A percentile compares a stretch with the other conserved stretches of the same genome.
Conservation (phyloP, 495 filamentous ascomycete species). For the Pseudomonodictys pantanalensis region DNA sequence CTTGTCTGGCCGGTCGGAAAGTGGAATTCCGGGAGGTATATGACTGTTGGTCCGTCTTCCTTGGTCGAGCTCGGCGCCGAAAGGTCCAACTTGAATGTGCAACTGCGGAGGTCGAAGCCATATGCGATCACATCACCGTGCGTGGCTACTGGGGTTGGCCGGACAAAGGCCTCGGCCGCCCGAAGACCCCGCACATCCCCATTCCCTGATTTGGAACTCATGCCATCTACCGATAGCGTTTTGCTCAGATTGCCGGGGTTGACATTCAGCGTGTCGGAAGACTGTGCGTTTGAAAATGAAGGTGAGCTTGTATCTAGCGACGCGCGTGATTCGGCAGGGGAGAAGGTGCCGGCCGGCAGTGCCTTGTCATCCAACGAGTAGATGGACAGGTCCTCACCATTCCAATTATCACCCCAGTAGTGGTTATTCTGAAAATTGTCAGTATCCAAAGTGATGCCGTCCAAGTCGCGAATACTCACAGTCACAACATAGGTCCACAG, state of each 20-base stretch:
- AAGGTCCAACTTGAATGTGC: constrained; percentile 40
- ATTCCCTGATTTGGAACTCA: constrained; percentile 40
- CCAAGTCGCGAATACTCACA: constrained; percentile 46
- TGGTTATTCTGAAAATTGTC: constrained; percentile 66
- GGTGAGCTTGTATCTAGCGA: constrained; percentile 54
- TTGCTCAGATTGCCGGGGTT: constrained; percentile 70
- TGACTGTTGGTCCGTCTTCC: constrained; percentile 68
- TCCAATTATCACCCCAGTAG: constrained; percentile 91
- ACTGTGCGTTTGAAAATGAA: constrained; percentile 56
- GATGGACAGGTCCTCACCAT: constrained; percentile 94
- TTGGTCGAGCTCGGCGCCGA: constrained; percentile 37
- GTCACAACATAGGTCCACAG: constrained; percentile 81
- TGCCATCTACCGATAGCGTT: constrained; percentile 53
- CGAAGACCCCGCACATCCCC: constrained; percentile 58
- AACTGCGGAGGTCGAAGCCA: constrained; percentile 62
- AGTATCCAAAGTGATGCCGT: constrained; percentile 15
- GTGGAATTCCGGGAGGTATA: constrained; percentile 90
- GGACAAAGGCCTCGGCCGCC: constrained; percentile 87
- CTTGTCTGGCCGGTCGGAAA: constrained; percentile 70
- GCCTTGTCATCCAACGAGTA: constrained; percentile 76
- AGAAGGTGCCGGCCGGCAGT: constrained; percentile 52
- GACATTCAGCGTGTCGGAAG: constrained; percentile 45
- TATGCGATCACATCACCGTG: constrained; percentile 65
- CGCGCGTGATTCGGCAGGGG: constrained; percentile 36
- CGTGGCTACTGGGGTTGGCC: constrained; percentile 75